Conservation (phyloP, 2,329 filamentous ascomycete species). For the Fusarium redolens region DNA sequence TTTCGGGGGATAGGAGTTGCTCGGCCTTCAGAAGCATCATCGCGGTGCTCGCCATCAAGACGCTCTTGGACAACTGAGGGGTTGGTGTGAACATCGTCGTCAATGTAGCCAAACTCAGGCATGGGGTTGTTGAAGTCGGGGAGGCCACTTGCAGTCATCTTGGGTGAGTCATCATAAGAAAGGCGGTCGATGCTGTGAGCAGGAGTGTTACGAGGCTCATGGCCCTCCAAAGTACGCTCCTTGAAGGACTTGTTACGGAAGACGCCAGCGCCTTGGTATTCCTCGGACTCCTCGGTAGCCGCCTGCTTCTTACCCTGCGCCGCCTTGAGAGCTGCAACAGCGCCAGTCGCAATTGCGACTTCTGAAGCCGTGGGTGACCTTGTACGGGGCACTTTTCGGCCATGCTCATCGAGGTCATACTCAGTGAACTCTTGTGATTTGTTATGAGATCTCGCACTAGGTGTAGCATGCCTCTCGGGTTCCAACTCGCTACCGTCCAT, state of each 20-base stretch:
- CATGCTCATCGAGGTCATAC: slow-evolving; percentile 69
- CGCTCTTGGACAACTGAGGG: slow-evolving; percentile 85
- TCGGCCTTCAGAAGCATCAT: slow-evolving; percentile 66
- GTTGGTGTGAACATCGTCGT: slow-evolving; percentile 82
- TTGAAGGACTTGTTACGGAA: slow-evolving; percentile 73
- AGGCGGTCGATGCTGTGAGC: slow-evolving; percentile 69
- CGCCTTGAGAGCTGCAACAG: slow-evolving; percentile 64
- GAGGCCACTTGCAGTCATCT: slow-evolving; percentile 75
- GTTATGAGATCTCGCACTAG: slow-evolving; percentile 52
- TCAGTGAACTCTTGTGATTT: slow-evolving; percentile 62
- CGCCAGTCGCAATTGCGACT: slow-evolving; percentile 67
- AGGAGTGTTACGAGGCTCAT: slow-evolving; percentile 65
- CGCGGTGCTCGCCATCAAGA: slow-evolving; percentile 62
- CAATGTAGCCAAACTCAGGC: slow-evolving; percentile 78
- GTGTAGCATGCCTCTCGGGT: slow-evolving; percentile 56
- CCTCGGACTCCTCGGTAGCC: slow-evolving; percentile 49
- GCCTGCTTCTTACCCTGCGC: slow-evolving; percentile 60
- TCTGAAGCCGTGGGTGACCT: slow-evolving; percentile 67
- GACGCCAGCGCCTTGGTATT: slow-evolving; percentile 63
- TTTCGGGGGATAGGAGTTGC: slow-evolving; percentile 59
- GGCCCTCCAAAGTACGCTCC: slow-evolving; percentile 69
- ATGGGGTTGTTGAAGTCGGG: slow-evolving; percentile 77
- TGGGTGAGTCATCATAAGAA: slow-evolving; percentile 63
- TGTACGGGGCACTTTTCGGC: slow-evolving; percentile 63
- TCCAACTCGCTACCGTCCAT: slow-evolving; percentile 53